Evolutionary conservation across 495 filamentous ascomycete genomes (phyloP).

Genomic region (Jackrogersella multiformis): DNA sequence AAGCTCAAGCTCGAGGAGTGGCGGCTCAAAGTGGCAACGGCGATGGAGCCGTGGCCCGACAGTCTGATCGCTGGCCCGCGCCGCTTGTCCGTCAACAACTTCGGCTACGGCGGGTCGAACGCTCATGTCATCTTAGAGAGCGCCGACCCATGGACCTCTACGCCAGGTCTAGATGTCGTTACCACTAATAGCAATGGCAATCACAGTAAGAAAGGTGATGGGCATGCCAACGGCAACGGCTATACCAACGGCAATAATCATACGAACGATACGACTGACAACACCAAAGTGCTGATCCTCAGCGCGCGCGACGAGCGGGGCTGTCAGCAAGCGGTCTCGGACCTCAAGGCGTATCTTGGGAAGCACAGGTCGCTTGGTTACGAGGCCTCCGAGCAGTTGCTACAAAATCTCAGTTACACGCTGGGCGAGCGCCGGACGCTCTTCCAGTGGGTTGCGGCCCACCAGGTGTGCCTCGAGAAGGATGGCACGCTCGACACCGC

Average conservation of each 20-base stretch:
- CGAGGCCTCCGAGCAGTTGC: not conserved
- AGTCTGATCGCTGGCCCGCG: not conserved
- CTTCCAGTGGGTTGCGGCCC: not conserved
- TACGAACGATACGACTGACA: not conserved
- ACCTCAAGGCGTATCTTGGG: not conserved
- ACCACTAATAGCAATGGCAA: not conserved
- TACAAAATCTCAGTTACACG: not conserved
- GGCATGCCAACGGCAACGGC: not conserved
- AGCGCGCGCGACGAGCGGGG: not conserved
- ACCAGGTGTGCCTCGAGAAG: not conserved
- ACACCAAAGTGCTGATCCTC: not conserved
- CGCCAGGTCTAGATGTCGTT: not conserved
- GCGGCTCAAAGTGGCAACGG: conserved; percentile 39
- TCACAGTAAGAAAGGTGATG: no score
- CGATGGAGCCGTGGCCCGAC: conserved; percentile 19
- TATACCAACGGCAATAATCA: not conserved
- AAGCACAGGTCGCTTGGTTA: not conserved
- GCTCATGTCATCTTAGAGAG: conserved; percentile 44
- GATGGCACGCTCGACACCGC: not conserved
- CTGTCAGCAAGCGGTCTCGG: not conserved
- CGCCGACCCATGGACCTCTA: not conserved
- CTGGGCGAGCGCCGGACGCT: not conserved
- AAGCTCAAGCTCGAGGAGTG: conserved; percentile 44
- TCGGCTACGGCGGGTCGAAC: conserved; percentile 61
- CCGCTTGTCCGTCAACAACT: conserved; percentile 51